phyloP scores from a whole-genome alignment of 2,329 filamentous ascomycete species.

The Exophiala aquamarina region DNA sequence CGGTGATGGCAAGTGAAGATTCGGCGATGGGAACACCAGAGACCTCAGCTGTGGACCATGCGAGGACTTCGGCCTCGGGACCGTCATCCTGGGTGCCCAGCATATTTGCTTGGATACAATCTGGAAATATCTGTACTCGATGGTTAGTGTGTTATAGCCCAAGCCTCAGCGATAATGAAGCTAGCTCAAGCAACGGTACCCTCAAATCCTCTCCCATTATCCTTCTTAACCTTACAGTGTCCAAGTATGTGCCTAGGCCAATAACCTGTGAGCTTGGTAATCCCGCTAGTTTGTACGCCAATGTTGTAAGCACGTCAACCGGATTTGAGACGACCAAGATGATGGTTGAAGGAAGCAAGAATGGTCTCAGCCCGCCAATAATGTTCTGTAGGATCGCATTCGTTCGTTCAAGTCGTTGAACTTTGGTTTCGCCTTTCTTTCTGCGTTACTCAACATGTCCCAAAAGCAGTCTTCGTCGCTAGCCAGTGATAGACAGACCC shows the following conservation, averaged over 20 bases:
- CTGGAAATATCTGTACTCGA: no score
- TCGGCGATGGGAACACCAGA: no score
- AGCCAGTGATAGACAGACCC: no score
- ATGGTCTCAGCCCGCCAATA: slow-evolving; percentile 48
- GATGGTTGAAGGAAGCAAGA: slow-evolving; percentile 38
- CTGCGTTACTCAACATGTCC: slow-evolving; percentile 55
- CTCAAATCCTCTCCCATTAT: slow-evolving; percentile 8
- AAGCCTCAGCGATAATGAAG: no score
- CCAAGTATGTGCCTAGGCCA: slow-evolving; percentile 54
- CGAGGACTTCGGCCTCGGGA: no score
- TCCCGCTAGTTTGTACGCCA: slow-evolving; percentile 48
- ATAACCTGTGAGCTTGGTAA: slow-evolving; percentile 51
- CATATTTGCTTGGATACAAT: no score
- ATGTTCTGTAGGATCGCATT: slow-evolving; percentile 47
- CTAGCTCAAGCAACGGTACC: no score
- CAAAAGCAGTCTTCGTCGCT: slow-evolving; percentile 44
- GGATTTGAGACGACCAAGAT: slow-evolving; percentile 55
- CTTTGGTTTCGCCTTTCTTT: slow-evolving; percentile 47
- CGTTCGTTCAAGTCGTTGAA: slow-evolving; percentile 49
- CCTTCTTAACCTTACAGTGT: slow-evolving; percentile 47
- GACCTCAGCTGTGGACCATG: no score
- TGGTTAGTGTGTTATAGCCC: no score
- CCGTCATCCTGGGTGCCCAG: no score
- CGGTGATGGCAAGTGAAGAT: no score
- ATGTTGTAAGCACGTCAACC: slow-evolving; percentile 55